Evolutionary conservation across 352 stramenopile genomes (phyloP).

Genomic region (Pythium plurisporium): DNA sequence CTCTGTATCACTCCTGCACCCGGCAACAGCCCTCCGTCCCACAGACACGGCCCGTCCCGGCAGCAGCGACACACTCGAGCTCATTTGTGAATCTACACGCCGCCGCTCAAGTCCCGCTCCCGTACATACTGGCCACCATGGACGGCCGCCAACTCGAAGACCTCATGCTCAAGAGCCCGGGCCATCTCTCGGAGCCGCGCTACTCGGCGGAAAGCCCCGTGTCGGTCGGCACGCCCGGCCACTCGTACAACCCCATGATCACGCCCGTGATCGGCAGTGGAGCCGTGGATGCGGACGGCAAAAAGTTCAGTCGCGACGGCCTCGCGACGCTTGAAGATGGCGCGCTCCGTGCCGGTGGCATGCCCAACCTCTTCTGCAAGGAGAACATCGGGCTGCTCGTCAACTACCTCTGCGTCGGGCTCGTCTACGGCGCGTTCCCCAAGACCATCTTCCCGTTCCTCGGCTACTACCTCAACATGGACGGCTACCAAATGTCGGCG

Average conservation of each 20-base stretch:
- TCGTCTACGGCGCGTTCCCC: slow-evolving; percentile 29
- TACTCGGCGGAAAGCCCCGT: slow-evolving; percentile 9
- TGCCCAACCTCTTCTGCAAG: slow-evolving; percentile 29
- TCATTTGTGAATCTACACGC: slow-evolving; percentile 2
- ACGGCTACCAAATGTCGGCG: slow-evolving; percentile 24
- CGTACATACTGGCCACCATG: not conserved
- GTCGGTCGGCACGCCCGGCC: not conserved
- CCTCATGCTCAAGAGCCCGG: slow-evolving; percentile 15
- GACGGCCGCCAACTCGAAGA: slow-evolving; percentile 14
- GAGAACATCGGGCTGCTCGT: slow-evolving; percentile 33
- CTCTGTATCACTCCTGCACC: too few relatives aligned
- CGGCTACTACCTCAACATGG: slow-evolving; percentile 38
- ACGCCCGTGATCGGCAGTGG: slow-evolving; percentile 1
- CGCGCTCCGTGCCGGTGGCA: slow-evolving; percentile 25
- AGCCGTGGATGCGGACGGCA: not conserved
- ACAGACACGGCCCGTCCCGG: not conserved
- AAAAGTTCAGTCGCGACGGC: slow-evolving; percentile 4
- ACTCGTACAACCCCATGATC: slow-evolving; percentile 2
- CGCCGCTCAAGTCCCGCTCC: not conserved
- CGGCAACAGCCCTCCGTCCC: too few relatives aligned
- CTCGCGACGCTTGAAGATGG: slow-evolving; percentile 13
- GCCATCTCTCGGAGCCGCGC: slow-evolving; percentile 11
- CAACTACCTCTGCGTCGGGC: slow-evolving; percentile 29
- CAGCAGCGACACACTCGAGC: not conserved
- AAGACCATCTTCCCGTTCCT: slow-evolving; percentile 32